Base-by-base conservation (phyloP, 305 asterid species). In the Salvia sclarea region DNA sequence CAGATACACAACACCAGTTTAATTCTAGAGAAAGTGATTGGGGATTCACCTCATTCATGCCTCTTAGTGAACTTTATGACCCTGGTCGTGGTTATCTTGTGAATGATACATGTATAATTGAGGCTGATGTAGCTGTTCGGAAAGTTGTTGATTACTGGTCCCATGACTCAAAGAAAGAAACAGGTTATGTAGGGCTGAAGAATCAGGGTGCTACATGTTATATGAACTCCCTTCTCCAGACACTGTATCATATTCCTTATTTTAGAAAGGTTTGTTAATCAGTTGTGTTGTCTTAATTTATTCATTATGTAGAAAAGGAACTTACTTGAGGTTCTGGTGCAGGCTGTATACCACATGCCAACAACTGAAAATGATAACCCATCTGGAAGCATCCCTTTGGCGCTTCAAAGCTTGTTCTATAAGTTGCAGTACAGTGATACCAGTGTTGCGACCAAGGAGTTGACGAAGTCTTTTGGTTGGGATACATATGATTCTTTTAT, bases 151-250 rank as follows among this genome's bases (percentile, higher is more conserved):
- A 83, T 81, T 81, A 81, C 70, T 81, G 86, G 88, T 62, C 86
- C 24, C 81, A 83, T 74, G 88, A 83, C 80, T 83, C 86, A 49
- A 83, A 83, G 45, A 83, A 83, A 69, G 84, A 78, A 74, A 83
- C 86, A 8, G 86, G 88, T 66, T 83, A 68, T 78, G 88, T 83
- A 6, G 88, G 88, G 14, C 84, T 83, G 62, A 80, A 83, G 77
- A 83, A 83, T 66, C 88, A 83, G 72, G 88, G 88, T 30, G 88
- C 88, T 59, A 83, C 88, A n/a, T 83, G 88, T 69, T 80, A 83
- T 69, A 83, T 83, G 87, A 83, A 83, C 60, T 83, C 87, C 59
- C 87, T 83, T 53, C 88, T 83, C 53, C 88, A 81, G 76, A 83
- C 89, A 25, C 54, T 84, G 21, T 84, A 84, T 74, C 88, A 84